A percentile compares a stretch with the other conserved stretches of the same genome.
phyloP scores from a whole-genome alignment of 768 basidiomycete genomes.

The Boletus rex-veris region DNA sequence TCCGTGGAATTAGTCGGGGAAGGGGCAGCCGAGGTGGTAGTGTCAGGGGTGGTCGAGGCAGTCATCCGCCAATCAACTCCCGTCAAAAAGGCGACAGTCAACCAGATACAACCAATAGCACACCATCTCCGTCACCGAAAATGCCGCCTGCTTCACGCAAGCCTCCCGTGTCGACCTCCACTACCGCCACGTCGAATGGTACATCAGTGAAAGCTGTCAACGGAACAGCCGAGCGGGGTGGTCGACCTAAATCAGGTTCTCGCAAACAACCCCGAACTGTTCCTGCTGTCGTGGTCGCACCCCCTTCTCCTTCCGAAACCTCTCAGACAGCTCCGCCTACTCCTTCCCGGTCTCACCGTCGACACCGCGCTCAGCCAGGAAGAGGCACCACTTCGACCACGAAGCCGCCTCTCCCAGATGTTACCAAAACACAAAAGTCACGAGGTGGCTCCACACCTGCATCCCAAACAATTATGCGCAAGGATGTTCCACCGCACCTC shows the following conservation, averaged over 20 bases:
- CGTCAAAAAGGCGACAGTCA: slow-evolving; percentile 22
- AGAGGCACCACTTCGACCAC: slow-evolving; percentile 22
- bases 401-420: slow-evolving; percentile 19
- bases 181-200: slow-evolving; percentile 18
- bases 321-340: slow-evolving; percentile 27
- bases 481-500: slow-evolving; percentile 62
- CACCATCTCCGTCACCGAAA: slow-evolving; percentile 19
- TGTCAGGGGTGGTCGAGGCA: slow-evolving; percentile 23
- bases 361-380: slow-evolving; percentile 45
- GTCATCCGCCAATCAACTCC: slow-evolving; percentile 25
- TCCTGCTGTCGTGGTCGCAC: slow-evolving; percentile 21
- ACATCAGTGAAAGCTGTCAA: slow-evolving; percentile 23
- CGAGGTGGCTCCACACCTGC: slow-evolving; percentile 15
- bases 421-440: slow-evolving; percentile 36
- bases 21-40: slow-evolving; percentile 36
- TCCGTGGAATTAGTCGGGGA: slow-evolving; percentile 40
- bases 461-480: slow-evolving; percentile 35
- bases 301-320: slow-evolving; percentile 20
- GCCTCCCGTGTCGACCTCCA: slow-evolving; percentile 9
- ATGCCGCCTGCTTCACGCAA: slow-evolving; percentile 15
- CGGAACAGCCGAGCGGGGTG: slow-evolving; percentile 17
- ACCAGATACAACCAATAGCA: slow-evolving; percentile 18
- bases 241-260: slow-evolving; percentile 20
- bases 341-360: slow-evolving; percentile 45
- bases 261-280: slow-evolving; percentile 20